Percentiles rank a stretch among this genome's conserved stretches.
phyloP scores from a whole-genome alignment of 208 protist genomes.

The Crithidia brevicula region DNA sequence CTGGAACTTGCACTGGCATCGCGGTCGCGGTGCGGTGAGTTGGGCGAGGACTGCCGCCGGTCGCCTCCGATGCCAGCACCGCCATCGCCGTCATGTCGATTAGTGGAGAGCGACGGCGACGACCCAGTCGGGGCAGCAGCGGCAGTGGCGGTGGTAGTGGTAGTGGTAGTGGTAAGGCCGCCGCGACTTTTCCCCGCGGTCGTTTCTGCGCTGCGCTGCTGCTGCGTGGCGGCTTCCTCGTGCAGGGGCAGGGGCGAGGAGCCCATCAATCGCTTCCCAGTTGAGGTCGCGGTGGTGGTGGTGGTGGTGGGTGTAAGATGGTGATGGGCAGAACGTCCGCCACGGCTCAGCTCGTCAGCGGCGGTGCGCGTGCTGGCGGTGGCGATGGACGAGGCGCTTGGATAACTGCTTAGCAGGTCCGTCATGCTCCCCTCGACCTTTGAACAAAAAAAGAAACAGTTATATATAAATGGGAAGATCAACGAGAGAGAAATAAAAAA shows the following conservation, averaged over 20 bases:
- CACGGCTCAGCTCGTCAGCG: not conserved
- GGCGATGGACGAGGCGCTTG: constrained; percentile 11
- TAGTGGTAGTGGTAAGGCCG: not conserved
- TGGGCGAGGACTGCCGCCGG: constrained; percentile 8
- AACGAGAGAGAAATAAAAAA: not conserved
- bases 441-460: not conserved
- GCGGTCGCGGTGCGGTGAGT: constrained; percentile 1
- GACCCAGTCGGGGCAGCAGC: constrained; percentile 1
- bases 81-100: not conserved
- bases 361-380: constrained; percentile 2
- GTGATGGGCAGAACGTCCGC: not conserved
- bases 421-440: not conserved
- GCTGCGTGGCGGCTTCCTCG: constrained; percentile 27
- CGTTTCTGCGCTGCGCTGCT: constrained; percentile 5
- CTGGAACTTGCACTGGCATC: constrained; percentile 1
- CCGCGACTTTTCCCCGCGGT: not conserved
- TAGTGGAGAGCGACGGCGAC: constrained; percentile 11
- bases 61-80: not conserved
- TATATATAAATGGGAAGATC: not conserved
- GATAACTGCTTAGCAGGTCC: constrained; percentile 13
- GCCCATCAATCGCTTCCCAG: constrained; percentile 6
- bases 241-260: constrained; percentile 19
- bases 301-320: not conserved
- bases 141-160: not conserved
- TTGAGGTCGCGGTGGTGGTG: not conserved